These are phyloP conservation scores for Penicillium goetzii DNA, from an alignment of 495 filamentous ascomycete species.

Conservation along the genomic window DNA sequence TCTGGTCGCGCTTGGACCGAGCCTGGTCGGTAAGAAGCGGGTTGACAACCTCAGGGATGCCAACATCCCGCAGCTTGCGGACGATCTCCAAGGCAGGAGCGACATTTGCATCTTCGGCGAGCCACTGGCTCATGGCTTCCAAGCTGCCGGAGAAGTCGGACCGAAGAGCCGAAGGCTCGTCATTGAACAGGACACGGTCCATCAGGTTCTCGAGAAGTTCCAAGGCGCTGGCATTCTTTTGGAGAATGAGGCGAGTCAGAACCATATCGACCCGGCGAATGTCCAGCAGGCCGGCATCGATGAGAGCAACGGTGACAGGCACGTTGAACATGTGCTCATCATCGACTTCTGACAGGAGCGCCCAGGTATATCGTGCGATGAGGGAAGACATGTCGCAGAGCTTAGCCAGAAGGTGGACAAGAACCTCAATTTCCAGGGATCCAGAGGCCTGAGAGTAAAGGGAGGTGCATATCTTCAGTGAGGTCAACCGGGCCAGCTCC, in stretches of 20 bases:
- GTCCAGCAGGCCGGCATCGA: constrained; percentile 75
- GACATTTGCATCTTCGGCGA: constrained; percentile 70
- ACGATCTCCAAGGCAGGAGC: constrained; percentile 68
- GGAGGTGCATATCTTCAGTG: constrained; percentile 68
- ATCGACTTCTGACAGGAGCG: constrained; percentile 63
- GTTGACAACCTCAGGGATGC: constrained; percentile 56
- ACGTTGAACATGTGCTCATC: constrained; percentile 80
- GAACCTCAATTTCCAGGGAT: constrained; percentile 75
- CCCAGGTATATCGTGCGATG: constrained; percentile 73
- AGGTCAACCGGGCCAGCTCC: constrained; percentile 66
- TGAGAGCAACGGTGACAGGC: constrained; percentile 72
- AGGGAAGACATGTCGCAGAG: constrained; percentile 77
- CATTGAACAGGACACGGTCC: constrained; percentile 74
- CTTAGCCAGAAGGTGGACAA: constrained; percentile 79
- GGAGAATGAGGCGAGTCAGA: constrained; percentile 68
- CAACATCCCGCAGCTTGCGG: constrained; percentile 68
- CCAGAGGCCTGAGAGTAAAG: constrained; percentile 65
- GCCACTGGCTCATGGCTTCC: constrained; percentile 81
- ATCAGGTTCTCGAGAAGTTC: constrained; percentile 76
- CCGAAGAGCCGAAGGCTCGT: constrained; percentile 73
- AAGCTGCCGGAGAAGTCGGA: constrained; percentile 84
- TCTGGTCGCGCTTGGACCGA: constrained; percentile 68
- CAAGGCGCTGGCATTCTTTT: constrained; percentile 68
- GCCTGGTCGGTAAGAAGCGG: constrained; percentile 54
- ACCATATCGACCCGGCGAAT: constrained; percentile 78